Base-by-base conservation (phyloP, 345 rosid species). In the Rhizophora mangle region DNA sequence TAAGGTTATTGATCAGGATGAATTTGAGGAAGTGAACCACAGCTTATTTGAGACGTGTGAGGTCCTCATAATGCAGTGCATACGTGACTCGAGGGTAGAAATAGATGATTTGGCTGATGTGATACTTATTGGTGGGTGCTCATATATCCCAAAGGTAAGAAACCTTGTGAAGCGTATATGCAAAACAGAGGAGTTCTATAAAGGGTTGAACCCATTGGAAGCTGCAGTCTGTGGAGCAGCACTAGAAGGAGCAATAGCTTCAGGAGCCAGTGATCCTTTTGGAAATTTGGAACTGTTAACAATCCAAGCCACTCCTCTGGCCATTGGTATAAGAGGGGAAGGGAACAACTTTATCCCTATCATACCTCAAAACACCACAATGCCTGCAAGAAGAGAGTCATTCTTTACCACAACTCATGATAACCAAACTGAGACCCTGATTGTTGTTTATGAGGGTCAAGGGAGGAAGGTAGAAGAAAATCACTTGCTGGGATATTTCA, bases 41-140 rank as follows among this genome's bases (percentile, higher is more conserved):
- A 65, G 72, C 3, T 79, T 87, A 11, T 94, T 89, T 49, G 87
- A 76, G 73, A 90, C 80, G 75, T 84, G 96, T 5, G 89, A 79
- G 82, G 76, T 64, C 59, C 93, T 91, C 4, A 70, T 88, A 61
- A 64, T 59, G 52, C 95, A 82, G 68, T 94, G 97, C 78, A 60
- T 94, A 59, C 82, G 73, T 13, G 95, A 88, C 69, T 94, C 98
- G 0, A 91, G 75, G 77, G 86, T 88, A 1, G 81, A 88, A 2
- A 57, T 43, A 39, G 86, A 72, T 62, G 87, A 91, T 74, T 72
- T 94, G 52, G 75, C 64, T 1, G 96, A 94, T 74, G 79, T 89
- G 56, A 89, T 94, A 56, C 80, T 91, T 10, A 93, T 94, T 8
- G 98, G 98, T 31, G 98, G 98, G 10, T 89, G 97, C 72, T 89